Base-by-base conservation (phyloP, 108 stramenopile species). In the Mediolabrus comicus region DNA sequence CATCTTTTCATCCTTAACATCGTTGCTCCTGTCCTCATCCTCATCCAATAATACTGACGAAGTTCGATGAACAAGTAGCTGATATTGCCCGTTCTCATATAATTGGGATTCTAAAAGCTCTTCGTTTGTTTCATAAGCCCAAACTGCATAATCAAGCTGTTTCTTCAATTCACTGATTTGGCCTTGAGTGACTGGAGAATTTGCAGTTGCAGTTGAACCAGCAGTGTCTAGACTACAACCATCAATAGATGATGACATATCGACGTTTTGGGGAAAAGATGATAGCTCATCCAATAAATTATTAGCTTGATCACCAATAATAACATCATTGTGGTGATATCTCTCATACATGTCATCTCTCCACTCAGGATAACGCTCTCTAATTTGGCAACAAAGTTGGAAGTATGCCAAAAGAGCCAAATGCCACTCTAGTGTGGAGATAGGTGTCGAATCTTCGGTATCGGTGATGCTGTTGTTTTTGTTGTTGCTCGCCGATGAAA, bases 341-440 rank as follows among this genome's bases (percentile, higher is more conserved):
- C 46, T 10, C 1, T 65, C 33, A 65, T 77, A 81, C 54, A 71
- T 54, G 16, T 63, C 43, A 72, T 81, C 80, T 38, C 75, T 76
- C 73, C 64, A 72, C 39, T 14, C 54, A n/a, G 80, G 80, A 67
- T 62, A 59, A 16, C 65, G 56, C 25, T 46, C 64, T 6, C 57
- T 64, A 4, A 81, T 71, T 43, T 81, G 73, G 54, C 72, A 72
- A 2, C 62, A 77, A 16, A 85, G 59, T 60, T 90, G 86, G 31
- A 86, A 54, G 53, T 81, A 87, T 13, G 82, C 84, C 41, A 90
- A 60, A 14, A 90, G 38, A 13, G 89, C 83, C 10, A 84, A 85
- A 62, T 87, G 85, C 29, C 84, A 60, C 57, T 87, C 85, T 39
- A 84, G 78, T 41, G 85, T 60, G 19, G 71, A 69, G 46, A 80